Base-by-base conservation (phyloP, 1,139 yeast genomes). In the Wickerhamomyces sp. region DNA sequence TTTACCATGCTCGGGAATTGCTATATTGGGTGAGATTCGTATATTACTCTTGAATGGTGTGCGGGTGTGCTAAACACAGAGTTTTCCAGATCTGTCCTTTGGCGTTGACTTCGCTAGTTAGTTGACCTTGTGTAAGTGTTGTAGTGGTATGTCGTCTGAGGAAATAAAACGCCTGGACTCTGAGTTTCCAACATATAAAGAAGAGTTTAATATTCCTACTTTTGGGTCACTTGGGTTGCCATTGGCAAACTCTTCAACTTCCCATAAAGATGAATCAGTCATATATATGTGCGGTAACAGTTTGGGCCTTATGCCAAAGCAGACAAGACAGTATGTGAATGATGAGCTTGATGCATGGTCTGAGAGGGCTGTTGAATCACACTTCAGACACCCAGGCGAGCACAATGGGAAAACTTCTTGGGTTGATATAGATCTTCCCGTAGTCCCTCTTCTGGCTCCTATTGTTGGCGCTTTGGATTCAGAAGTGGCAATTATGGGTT, bases 401-500 rank as follows among this genome's bases (percentile, higher is more conserved):
- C 65, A 65, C 4, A 52, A 52, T 16, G 70, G 68, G 0, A 59
- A 62, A 37, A 76, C 84, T 2, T 58, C 76, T 7, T 90, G 97
- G 97, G 83, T 86, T 36, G 84, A 84, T 46, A 81, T 86, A 35
- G 97, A 89, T 55, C 67, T 85, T 37, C 92, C 95, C 0, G 70
- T 86, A 16, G 65, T 79, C 5, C 85, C 87, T 1, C 64, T 79
- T 39, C 52, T 89, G 42, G 85, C 94, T 0, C 77, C 81, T 1
- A 51, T 90, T 5, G 87, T 89, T 3, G 96, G 96, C 4, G 95
- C 88, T 3, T 56, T 66, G 37, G 72, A 70, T 16, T 66, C 65
- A 15, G 97, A 90, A 62, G 90, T 89, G 19, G 95, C 96, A 0
- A 73, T 80, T 8, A 86, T 89, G 92, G 94, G 94, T 13, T 78